Evolutionary conservation across 805 yeast species (phyloP).

Genomic region (Monosporozyma siamensis): DNA sequence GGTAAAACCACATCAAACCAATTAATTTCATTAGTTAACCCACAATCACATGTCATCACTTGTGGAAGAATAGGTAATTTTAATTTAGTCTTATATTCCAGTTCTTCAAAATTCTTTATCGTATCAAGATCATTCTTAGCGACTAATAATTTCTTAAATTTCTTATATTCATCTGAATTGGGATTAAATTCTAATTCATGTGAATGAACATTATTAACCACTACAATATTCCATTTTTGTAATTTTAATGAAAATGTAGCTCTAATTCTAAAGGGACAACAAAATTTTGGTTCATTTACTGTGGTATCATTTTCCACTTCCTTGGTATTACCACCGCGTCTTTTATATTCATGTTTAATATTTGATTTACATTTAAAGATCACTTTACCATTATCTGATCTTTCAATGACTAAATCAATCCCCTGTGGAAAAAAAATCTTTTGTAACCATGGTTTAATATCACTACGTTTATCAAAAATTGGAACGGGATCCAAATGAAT

Average conservation of each 20-base stretch:
- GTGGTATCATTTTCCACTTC: slow-evolving; percentile 1
- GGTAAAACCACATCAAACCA: slow-evolving; percentile 27
- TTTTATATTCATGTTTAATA: slow-evolving; percentile 12
- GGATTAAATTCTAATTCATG: slow-evolving; percentile 36
- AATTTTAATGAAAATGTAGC: slow-evolving; percentile 48
- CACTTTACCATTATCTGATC: slow-evolving; percentile 50
- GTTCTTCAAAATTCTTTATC: slow-evolving; percentile 26
- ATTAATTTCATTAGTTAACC: slow-evolving; percentile 28
- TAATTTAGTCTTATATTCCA: slow-evolving; percentile 24
- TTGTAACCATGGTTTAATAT: slow-evolving; percentile 54
- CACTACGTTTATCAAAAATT: slow-evolving; percentile 34
- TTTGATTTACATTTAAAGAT: slow-evolving; percentile 46
- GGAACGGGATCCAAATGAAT: slow-evolving; percentile 32
- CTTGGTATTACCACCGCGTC: not conserved
- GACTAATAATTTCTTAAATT: slow-evolving; percentile 22
- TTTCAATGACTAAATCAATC: slow-evolving; percentile 46
- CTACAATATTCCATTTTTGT: slow-evolving; percentile 48
- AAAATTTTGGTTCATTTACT: slow-evolving; percentile 20
- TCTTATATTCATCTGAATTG: slow-evolving; percentile 26
- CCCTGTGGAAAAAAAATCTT: slow-evolving; percentile 38
- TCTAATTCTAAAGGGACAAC: slow-evolving; percentile 55
- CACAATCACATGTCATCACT: slow-evolving; percentile 30
- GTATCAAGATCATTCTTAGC: slow-evolving; percentile 23
- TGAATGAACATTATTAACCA: slow-evolving; percentile 50
- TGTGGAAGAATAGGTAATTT: slow-evolving; percentile 26